Evolutionary conservation across 2,329 filamentous ascomycete species (phyloP).

Genomic region (Fusarium sororula): DNA sequence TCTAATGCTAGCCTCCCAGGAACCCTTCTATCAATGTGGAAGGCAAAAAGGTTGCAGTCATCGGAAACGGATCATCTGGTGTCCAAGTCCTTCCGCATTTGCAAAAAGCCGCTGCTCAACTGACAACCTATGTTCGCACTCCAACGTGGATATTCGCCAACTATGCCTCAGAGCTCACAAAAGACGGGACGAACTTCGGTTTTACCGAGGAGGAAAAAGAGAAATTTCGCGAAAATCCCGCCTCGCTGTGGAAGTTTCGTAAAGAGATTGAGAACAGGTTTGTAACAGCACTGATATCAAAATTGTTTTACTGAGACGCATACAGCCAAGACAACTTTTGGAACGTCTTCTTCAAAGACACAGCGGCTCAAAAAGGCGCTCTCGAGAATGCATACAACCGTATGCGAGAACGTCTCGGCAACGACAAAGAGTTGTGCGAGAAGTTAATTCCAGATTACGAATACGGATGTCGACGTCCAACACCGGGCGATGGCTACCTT

Average conservation of each 20-base stretch:
- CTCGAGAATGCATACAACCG: not conserved
- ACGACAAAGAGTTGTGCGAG: constrained; percentile 3
- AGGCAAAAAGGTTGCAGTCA: constrained; percentile 57
- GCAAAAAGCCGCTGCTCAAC: not conserved
- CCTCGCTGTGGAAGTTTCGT: not conserved
- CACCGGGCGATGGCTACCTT: constrained; percentile 37
- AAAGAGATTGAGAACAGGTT: not conserved
- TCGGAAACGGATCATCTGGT: constrained; percentile 61
- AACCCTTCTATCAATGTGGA: constrained; percentile 47
- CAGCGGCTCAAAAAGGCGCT: not conserved
- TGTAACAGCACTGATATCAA: not conserved
- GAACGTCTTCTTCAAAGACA: not conserved
- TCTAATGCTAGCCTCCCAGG: not conserved
- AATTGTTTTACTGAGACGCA: not conserved
- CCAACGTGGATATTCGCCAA: not conserved
- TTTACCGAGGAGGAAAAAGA: not conserved
- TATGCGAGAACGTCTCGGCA: constrained; percentile 11
- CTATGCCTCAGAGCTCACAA: not conserved
- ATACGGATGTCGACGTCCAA: constrained; percentile 38
- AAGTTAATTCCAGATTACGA: constrained; percentile 34
- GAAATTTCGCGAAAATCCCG: not conserved
- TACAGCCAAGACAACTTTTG: not conserved
- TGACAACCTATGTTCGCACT: not conserved
- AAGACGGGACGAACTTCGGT: not conserved
- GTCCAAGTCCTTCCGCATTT: constrained; percentile 40